Conservation (phyloP, 2,329 filamentous ascomycete species). For the Calonectria multiphialidica region DNA sequence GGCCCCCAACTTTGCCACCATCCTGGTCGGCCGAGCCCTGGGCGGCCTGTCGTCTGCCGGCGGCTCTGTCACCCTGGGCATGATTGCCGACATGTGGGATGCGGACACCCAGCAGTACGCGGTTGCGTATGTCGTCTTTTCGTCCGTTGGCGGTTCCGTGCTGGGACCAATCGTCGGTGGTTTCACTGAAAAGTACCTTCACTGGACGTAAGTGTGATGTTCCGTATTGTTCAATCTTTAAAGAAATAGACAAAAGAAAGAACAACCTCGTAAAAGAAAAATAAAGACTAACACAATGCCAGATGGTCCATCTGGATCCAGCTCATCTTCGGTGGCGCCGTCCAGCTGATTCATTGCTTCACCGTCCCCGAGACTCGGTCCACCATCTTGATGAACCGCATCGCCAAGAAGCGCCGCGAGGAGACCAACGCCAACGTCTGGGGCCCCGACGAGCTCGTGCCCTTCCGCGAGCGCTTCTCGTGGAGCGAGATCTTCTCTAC, state of each 20-base stretch:
- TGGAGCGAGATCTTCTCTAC: conserved; percentile 67
- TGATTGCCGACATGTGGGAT: conserved; percentile 82
- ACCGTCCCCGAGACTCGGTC: conserved; percentile 83
- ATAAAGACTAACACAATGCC: conserved; percentile 20
- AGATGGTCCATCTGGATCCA: conserved; percentile 85
- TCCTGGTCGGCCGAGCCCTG: conserved; percentile 78
- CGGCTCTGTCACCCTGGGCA: conserved; percentile 79
- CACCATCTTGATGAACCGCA: conserved; percentile 82
- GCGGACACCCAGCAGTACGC: conserved; percentile 80
- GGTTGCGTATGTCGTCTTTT: conserved; percentile 82
- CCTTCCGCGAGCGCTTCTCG: conserved; percentile 70
- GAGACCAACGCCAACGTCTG: conserved; percentile 71
- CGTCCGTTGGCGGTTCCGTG: conserved; percentile 82
- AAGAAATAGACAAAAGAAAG: neutral
- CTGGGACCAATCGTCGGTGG: conserved; percentile 84
- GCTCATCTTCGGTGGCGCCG: conserved; percentile 79
- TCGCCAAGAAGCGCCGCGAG: conserved; percentile 80
- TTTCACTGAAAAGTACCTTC: conserved; percentile 75
- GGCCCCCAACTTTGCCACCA: conserved; percentile 77
- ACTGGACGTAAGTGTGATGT: conserved; percentile 68
- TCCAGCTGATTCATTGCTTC: conserved; percentile 76
- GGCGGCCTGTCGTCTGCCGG: conserved; percentile 79
- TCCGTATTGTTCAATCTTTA: neutral
- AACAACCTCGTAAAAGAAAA: neutral
- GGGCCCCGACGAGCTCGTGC: conserved; percentile 78